These are phyloP conservation scores for Fonsecaea monophora DNA, from an alignment of 2,329 filamentous ascomycete genomes.

Conservation along the genomic window DNA sequence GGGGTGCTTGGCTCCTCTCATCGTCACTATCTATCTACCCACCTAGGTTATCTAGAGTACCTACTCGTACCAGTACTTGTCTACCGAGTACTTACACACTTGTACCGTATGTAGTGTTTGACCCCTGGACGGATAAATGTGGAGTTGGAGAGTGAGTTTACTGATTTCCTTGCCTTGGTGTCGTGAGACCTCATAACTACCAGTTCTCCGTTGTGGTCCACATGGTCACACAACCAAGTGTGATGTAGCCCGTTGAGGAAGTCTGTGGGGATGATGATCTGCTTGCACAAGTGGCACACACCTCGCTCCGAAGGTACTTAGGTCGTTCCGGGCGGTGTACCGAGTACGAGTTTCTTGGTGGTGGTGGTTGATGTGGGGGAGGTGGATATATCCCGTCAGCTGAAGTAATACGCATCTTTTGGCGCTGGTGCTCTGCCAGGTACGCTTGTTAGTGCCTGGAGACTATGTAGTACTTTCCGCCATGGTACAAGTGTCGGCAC, in stretches of 20 bases:
- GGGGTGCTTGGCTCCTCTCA: no score
- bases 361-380: background rate
- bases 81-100: no score
- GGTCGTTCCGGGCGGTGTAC: background rate
- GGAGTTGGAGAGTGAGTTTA: no score
- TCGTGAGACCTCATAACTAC: no score
- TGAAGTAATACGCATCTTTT: conserved; percentile 19
- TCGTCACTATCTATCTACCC: no score
- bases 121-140: no score
- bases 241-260: background rate
- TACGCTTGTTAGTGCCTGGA: background rate
- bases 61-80: no score
- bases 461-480: background rate
- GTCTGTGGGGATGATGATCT: background rate
- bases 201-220: no score
- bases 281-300: background rate
- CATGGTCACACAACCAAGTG: no score
- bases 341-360: background rate
- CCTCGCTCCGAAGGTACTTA: background rate
- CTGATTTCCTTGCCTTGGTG: no score
- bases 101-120: no score
- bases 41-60: no score
- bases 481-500: background rate
- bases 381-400: background rate
- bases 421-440: background rate